Conservation (phyloP, 2,329 filamentous ascomycete species). For the Coniochaeta ligniaria region DNA sequence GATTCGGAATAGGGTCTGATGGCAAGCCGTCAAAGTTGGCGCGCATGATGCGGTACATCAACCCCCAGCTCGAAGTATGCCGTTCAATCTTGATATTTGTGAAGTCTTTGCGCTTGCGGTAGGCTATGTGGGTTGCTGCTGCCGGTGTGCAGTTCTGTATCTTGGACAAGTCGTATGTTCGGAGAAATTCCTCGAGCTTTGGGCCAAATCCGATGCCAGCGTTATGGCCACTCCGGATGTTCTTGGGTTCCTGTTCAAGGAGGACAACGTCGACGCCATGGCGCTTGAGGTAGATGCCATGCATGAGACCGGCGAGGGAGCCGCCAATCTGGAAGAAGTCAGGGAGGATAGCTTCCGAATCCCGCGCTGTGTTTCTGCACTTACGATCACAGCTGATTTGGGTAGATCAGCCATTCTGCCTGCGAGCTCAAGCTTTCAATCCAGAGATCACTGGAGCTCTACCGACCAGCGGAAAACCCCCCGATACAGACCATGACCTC, state of each 20-base stretch:
- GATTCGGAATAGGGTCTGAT: slow-evolving; percentile 13
- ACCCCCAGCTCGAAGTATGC: slow-evolving; percentile 32
- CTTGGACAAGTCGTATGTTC: slow-evolving; percentile 22
- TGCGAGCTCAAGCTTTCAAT: background rate
- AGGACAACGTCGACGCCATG: slow-evolving; percentile 25
- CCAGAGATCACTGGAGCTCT: background rate
- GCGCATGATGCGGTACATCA: slow-evolving; percentile 28
- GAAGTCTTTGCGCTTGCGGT: slow-evolving; percentile 7
- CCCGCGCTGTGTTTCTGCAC: background rate
- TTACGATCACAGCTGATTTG: slow-evolving; percentile 7
- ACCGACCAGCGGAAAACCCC: background rate
- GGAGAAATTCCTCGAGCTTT: slow-evolving; percentile 24
- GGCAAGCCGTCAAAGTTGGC: slow-evolving; percentile 29
- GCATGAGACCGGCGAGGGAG: slow-evolving; percentile 24
- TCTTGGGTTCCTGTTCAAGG: slow-evolving; percentile 28
- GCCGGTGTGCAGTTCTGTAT: slow-evolving; percentile 8
- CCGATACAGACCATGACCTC: background rate
- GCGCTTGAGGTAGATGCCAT: slow-evolving; percentile 23
- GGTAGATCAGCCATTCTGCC: background rate
- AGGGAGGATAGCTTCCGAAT: background rate
- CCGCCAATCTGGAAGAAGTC: slow-evolving; percentile 23
- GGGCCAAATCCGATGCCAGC: slow-evolving; percentile 29
- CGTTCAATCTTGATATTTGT: slow-evolving; percentile 14
- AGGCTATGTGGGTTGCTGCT: slow-evolving; percentile 7
- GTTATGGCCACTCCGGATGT: slow-evolving; percentile 28